Evolutionary conservation across 306 rosid species (phyloP).

Genomic region (Pachyrhizus erosus): DNA sequence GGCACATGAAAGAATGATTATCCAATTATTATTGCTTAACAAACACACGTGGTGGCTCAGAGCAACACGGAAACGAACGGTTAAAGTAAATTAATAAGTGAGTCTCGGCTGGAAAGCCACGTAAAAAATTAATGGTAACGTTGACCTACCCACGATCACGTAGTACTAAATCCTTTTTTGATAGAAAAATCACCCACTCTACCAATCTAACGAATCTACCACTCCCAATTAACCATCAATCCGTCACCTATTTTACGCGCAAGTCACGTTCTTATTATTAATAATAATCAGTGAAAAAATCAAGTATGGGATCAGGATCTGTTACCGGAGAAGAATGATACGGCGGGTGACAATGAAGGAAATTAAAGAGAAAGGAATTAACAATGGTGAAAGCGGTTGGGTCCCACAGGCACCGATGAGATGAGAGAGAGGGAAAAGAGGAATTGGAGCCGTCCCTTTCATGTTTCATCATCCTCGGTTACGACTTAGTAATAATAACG

Average conservation of each 20-base stretch:
- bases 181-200: neutral
- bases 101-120: conserved; percentile 22
- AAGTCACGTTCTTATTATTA: neutral
- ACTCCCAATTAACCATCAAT: neutral
- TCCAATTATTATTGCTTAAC: conserved; percentile 40
- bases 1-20: conserved; percentile 44
- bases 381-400: conserved; percentile 44
- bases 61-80: conserved; percentile 37
- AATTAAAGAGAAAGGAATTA: neutral
- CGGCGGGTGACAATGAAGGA: neutral
- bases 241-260: neutral
- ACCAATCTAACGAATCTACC: neutral
- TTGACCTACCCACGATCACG: conserved; percentile 32
- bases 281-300: too few relatives aligned
- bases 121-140: conserved; percentile 20
- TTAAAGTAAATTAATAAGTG: conserved; percentile 11
- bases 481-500: conserved; percentile 34
- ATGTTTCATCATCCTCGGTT: conserved; percentile 24
- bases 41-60: conserved; percentile 46
- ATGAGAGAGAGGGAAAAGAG: neutral
- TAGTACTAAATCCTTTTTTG: neutral
- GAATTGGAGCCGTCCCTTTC: conserved; percentile 24
- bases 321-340: conserved; percentile 27
- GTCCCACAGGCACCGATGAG: conserved; percentile 36
- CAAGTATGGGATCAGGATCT: too few relatives aligned